These are phyloP conservation scores for Jacaranda copaia DNA, from an alignment of 257 asterid species.

Conservation along the genomic window DNA sequence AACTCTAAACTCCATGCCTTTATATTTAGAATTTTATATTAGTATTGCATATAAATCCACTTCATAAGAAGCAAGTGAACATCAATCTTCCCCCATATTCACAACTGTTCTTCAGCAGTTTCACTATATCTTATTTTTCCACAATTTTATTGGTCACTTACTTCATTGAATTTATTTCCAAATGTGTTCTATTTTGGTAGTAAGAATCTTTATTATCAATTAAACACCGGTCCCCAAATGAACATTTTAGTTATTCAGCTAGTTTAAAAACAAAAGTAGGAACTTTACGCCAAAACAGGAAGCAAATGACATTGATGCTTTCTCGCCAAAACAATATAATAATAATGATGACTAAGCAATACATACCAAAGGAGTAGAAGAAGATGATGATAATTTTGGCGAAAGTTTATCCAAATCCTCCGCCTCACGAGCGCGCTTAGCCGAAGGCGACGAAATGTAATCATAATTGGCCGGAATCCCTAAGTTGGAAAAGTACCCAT, in stretches of 20 bases:
- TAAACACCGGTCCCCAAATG: neutral
- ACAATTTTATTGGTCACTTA: neutral
- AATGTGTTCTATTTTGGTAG: neutral
- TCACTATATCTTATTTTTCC: neutral
- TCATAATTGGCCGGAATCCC: constrained; percentile 68
- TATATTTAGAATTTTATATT: neutral
- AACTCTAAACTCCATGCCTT: neutral
- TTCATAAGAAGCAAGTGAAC: neutral
- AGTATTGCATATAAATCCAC: constrained; percentile 1
- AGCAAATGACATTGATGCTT: constrained; percentile 27
- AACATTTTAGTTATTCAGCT: neutral
- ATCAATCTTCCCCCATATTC: neutral
- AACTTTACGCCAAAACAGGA: constrained; percentile 24
- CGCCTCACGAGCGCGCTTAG: constrained; percentile 69
- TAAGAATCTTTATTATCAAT: neutral
- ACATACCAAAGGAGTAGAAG: constrained; percentile 53
- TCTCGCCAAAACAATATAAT: neutral
- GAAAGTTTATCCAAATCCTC: constrained; percentile 62
- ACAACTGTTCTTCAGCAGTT: neutral
- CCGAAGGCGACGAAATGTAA: constrained; percentile 46
- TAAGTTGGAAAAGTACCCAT: constrained; percentile 65
- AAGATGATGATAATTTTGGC: constrained; percentile 47
- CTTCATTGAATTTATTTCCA: neutral
- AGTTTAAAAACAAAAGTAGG: neutral
- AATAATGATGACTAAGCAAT: neutral